Evolutionary conservation across 2,329 filamentous ascomycete genomes (phyloP).

Genomic region (Clonostachys sp.): DNA sequence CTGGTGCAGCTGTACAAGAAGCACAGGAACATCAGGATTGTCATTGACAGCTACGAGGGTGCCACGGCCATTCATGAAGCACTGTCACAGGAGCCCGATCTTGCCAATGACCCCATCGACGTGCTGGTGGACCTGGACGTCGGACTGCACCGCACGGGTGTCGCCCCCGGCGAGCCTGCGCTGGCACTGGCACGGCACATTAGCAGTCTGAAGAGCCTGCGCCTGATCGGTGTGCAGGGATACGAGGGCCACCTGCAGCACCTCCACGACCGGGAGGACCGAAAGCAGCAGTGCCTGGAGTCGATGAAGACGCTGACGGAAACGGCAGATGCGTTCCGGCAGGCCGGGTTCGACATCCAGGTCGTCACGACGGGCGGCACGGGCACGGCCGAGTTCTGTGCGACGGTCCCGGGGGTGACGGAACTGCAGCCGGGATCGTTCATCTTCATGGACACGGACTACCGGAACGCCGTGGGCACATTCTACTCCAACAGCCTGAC

Average conservation of each 20-base stretch:
- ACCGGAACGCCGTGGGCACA: constrained; percentile 43
- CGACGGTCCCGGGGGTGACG: constrained; percentile 40
- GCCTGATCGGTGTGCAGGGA: constrained; percentile 43
- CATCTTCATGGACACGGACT: constrained; percentile 54
- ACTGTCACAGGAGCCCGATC: constrained; percentile 23
- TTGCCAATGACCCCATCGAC: constrained; percentile 20
- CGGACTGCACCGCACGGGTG: constrained; percentile 42
- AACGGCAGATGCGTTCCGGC: constrained; percentile 33
- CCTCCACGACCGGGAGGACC: constrained; percentile 34
- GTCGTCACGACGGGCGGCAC: constrained; percentile 49
- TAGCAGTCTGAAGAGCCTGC: constrained; percentile 24
- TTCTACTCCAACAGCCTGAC: constrained; percentile 44
- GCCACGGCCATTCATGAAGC: constrained; percentile 38
- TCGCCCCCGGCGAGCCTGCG: constrained; percentile 33
- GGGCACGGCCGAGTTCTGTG: constrained; percentile 48
- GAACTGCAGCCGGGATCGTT: constrained; percentile 51
- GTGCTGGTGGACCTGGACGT: constrained; percentile 45
- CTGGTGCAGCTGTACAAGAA: constrained; percentile 37
- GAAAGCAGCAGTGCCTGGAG: constrained; percentile 33
- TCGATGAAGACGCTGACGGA: constrained; percentile 37
- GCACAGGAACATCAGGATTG: constrained; percentile 32
- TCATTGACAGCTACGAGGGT: constrained; percentile 39
- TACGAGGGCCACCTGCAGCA: constrained; percentile 51
- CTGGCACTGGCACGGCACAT: constrained; percentile 31
- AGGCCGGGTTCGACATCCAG: constrained; percentile 34